Percentiles rank a stretch among this genome's conserved stretches.
Evolutionary conservation across 2,329 filamentous ascomycete genomes (phyloP).

Genomic region (Alternaria ventricosa): DNA sequence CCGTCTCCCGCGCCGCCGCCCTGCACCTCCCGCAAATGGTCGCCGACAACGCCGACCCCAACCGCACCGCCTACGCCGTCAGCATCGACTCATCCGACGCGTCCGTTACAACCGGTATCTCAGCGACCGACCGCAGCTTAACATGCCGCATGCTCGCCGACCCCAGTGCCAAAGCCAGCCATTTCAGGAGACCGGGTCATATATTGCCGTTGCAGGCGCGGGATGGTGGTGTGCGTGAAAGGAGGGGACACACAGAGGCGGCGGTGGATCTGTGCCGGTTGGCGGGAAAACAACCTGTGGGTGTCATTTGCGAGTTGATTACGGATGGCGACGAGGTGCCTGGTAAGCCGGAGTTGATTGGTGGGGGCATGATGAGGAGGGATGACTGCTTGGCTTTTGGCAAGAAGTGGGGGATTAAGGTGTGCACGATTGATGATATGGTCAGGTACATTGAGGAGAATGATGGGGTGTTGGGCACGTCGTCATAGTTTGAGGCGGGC

Average conservation of each 20-base stretch:
- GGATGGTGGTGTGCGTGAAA: constrained; percentile 78
- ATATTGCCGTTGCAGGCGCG: constrained; percentile 83
- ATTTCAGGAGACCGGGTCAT: constrained; percentile 85
- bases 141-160: constrained; percentile 81
- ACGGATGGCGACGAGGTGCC: constrained; percentile 78
- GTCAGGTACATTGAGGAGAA: constrained; percentile 78
- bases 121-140: constrained; percentile 82
- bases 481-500: constrained; percentile 17
- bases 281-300: constrained; percentile 74
- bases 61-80: constrained; percentile 91
- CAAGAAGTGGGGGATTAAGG: constrained; percentile 84
- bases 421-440: constrained; percentile 94
- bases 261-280: constrained; percentile 88
- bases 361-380: constrained; percentile 88
- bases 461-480: constrained; percentile 57
- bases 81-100: constrained; percentile 80
- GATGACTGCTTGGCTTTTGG: constrained; percentile 91
- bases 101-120: constrained; percentile 80
- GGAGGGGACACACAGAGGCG: constrained; percentile 91
- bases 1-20: constrained; percentile 69
- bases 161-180: constrained; percentile 57
- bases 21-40: constrained; percentile 94
- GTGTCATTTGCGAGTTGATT: constrained; percentile 90
- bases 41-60: constrained; percentile 73
- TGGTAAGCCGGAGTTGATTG: constrained; percentile 69